A percentile compares a stretch with the other conserved stretches of the same genome.
Evolutionary conservation across 768 basidiomycete genomes (phyloP).

Genomic region (Auriscalpium orientale): DNA sequence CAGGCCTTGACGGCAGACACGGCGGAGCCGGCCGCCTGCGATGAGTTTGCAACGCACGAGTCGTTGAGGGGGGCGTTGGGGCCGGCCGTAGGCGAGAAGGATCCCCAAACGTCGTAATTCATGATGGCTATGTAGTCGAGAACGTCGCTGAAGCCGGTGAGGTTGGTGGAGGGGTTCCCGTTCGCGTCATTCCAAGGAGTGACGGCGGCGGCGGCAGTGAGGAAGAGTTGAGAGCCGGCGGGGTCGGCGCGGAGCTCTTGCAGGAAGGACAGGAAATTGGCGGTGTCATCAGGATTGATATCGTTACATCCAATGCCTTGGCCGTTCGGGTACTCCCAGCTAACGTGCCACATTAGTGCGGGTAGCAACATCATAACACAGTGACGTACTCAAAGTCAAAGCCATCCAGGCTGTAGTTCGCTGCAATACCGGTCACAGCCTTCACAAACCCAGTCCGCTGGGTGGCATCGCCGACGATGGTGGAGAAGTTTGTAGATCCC

Average conservation of each 20-base stretch:
- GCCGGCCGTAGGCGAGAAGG: constrained; percentile 39
- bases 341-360: constrained; percentile 19
- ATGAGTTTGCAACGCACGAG: constrained; percentile 51
- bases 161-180: constrained; percentile 50
- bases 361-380: neutral
- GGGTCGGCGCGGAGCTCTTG: constrained; percentile 55
- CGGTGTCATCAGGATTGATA: constrained; percentile 54
- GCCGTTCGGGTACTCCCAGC: constrained; percentile 48
- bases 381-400: constrained; percentile 10
- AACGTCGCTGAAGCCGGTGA: constrained; percentile 55
- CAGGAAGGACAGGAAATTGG: constrained; percentile 75
- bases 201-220: constrained; percentile 66
- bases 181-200: constrained; percentile 55
- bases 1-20: constrained; percentile 65
- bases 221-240: constrained; percentile 47
- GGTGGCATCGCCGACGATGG: constrained; percentile 1
- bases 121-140: constrained; percentile 73
- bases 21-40: constrained; percentile 64
- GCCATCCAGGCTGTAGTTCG: constrained; percentile 6
- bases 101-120: constrained; percentile 63
- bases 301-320: constrained; percentile 67
- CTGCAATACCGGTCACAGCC: neutral
- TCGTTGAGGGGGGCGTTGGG: constrained; percentile 83
- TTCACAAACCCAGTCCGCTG: constrained; percentile 8
- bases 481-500: constrained; percentile 9